These are phyloP conservation scores for Iris pallida DNA, from an alignment of 116 monocot species.

Conservation along the genomic window DNA sequence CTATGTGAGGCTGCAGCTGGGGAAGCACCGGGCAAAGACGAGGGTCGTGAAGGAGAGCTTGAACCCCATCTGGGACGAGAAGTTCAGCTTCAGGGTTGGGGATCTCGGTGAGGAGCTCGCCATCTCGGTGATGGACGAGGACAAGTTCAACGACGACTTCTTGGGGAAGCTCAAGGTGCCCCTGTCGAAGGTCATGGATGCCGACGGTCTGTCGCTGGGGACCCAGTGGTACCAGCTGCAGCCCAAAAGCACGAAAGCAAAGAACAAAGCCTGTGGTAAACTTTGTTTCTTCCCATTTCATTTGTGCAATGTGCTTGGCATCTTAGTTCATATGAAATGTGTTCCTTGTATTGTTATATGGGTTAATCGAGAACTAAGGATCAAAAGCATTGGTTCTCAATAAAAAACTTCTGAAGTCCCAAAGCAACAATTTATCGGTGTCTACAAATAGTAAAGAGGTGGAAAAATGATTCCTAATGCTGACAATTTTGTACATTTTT, in stretches of 20 bases:
- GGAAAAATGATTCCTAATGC: no score
- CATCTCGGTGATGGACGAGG: slow-evolving; percentile 65
- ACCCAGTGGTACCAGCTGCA: slow-evolving; percentile 67
- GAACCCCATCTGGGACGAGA: slow-evolving; percentile 81
- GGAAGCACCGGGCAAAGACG: slow-evolving; percentile 55
- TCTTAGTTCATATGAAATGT: no score
- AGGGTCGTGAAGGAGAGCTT: slow-evolving; percentile 58
- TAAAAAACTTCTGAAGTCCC: no score
- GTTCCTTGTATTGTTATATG: no score
- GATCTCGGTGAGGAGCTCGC: slow-evolving; percentile 60
- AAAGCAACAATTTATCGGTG: no score
- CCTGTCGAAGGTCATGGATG: slow-evolving; percentile 48
- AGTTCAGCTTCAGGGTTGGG: slow-evolving; percentile 67
- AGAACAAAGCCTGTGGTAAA: slow-evolving; percentile 65
- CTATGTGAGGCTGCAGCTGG: slow-evolving; percentile 73
- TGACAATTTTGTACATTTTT: no score
- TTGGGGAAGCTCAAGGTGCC: slow-evolving; percentile 61
- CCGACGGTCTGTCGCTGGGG: slow-evolving; percentile 49
- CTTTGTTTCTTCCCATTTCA: no score
- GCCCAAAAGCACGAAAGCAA: slow-evolving; percentile 58
- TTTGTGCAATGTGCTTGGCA: no score
- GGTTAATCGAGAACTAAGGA: no score
- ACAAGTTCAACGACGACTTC: slow-evolving; percentile 72
- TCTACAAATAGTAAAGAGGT: no score
- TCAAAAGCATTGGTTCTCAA: no score